Evolutionary conservation across 768 basidiomycete genomes (phyloP).

Genomic region (Phaffia australis): DNA sequence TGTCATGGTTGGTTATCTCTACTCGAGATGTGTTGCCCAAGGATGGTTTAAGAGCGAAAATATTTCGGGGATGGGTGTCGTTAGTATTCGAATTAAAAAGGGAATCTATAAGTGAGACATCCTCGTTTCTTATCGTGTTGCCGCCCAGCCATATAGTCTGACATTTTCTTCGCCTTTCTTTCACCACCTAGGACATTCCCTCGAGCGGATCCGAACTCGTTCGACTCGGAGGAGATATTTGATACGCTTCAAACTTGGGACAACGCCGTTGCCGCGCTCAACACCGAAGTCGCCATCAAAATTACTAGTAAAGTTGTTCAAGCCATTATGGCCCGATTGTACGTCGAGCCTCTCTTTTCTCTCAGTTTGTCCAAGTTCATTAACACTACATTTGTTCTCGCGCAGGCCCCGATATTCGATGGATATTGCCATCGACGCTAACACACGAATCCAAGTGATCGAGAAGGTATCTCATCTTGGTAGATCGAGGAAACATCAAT

Average conservation of each 20-base stretch:
- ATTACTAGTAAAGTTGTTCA: conserved; percentile 39
- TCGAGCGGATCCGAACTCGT: conserved; percentile 1
- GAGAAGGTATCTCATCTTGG: conserved; percentile 68
- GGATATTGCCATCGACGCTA: conserved; percentile 48
- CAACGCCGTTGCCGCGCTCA: conserved; percentile 59
- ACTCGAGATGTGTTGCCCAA: conserved; percentile 31
- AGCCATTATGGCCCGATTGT: conserved; percentile 35
- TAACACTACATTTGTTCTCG: neutral
- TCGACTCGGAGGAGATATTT: conserved; percentile 27
- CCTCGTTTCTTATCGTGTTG: neutral
- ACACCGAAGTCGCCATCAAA: conserved; percentile 77
- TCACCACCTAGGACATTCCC: conserved; percentile 19
- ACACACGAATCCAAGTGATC: conserved; percentile 75
- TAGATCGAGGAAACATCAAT: conserved; percentile 76
- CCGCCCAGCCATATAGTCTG: neutral
- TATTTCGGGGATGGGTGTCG: conserved; percentile 31
- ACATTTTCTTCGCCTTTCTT: conserved; percentile 10
- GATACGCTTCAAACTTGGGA: conserved; percentile 42
- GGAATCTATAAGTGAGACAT: conserved; percentile 17
- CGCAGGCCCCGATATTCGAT: conserved; percentile 20
- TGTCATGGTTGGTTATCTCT: conserved; percentile 36
- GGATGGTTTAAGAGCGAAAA: conserved; percentile 36
- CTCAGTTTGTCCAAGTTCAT: neutral
- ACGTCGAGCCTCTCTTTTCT: conserved; percentile 13
- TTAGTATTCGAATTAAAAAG: conserved; percentile 34